Evolutionary conservation across 148 eudicot genomes (phyloP).

Genomic region (Fagopyrum homotropicum): DNA sequence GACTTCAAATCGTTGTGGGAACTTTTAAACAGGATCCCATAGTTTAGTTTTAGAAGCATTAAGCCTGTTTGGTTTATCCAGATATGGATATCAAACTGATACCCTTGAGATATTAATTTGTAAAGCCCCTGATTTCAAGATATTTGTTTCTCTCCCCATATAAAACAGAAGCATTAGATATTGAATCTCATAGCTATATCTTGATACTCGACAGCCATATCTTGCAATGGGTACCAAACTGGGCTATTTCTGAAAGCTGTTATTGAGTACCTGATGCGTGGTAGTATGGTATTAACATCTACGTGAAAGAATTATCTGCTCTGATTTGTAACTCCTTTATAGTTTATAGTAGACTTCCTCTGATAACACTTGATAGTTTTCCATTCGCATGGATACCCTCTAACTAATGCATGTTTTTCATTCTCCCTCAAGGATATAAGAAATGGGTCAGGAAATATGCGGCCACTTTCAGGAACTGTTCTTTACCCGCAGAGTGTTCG

Average conservation of each 20-base stretch:
- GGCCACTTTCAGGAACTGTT: conserved; percentile 66
- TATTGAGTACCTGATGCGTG: not conserved
- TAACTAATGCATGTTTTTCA: not conserved
- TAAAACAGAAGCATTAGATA: no score
- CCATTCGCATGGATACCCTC: not conserved
- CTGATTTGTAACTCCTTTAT: not conserved
- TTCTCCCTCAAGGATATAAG: conserved; percentile 54
- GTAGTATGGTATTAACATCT: not conserved
- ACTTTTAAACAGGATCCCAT: not conserved
- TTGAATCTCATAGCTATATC: no score
- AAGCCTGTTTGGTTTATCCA: not conserved
- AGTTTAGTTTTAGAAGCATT: not conserved
- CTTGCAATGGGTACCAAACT: not conserved
- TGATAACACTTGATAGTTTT: not conserved
- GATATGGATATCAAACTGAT: not conserved
- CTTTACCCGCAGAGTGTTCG: conserved; percentile 92
- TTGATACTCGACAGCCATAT: not conserved
- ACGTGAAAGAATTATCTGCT: not conserved
- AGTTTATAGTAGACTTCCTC: not conserved
- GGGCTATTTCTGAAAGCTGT: not conserved
- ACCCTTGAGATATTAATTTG: no score
- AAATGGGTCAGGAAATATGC: conserved; percentile 55
- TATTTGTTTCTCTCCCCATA: no score
- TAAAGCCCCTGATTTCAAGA: no score
- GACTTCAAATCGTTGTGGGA: no score